Percentiles rank a stretch among this genome's conserved stretches.
These are phyloP conservation scores for Sorghum bicolor DNA, from an alignment of 176 grass and related monocot genomes.

Conservation along the genomic window Sorghum_bicolor_NCBIv3 NC_012870.2:7320501-7321000, in stretches of 20 bases:
- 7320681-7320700: background rate
- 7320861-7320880: background rate
- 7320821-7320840: background rate
- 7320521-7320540: constrained; percentile 2
- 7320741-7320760: background rate
- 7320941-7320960: background rate
- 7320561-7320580: background rate
- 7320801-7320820: background rate
- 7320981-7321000: background rate
- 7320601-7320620: background rate
- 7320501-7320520: background rate
- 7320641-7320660: constrained; percentile 7
- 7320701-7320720: constrained; percentile 9
- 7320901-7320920: background rate
- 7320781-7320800: background rate
- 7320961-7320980: background rate
- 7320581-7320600: background rate
- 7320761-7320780: background rate
- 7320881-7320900: background rate
- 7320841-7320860: background rate
- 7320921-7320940: background rate
- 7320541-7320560: background rate
- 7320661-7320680: constrained; percentile 28
- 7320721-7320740: constrained; percentile 5
- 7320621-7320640: background rate